A percentile compares a stretch with the other conserved stretches of the same genome.
Conservation (phyloP, 2,329 filamentous ascomycete species). For the Sarocladium brachiariae region DNA sequence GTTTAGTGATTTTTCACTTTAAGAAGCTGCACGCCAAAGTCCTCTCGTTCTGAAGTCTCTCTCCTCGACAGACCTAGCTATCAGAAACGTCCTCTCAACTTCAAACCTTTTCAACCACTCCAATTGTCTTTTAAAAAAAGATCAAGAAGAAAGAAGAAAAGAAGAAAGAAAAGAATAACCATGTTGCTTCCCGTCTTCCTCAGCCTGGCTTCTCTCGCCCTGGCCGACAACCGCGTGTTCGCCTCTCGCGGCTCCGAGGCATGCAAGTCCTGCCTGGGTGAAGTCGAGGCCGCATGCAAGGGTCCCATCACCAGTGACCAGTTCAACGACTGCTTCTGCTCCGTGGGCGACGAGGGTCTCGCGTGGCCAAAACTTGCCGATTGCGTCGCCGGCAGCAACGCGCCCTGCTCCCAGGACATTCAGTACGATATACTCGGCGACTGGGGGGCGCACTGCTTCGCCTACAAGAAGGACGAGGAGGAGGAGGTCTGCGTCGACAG, state of each 20-base stretch:
- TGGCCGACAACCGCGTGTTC: constrained; percentile 9
- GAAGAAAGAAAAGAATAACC: no score
- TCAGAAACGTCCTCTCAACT: no score
- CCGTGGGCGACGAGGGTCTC: constrained; percentile 2
- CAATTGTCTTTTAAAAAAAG: no score
- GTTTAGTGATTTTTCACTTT: no score
- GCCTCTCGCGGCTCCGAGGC: neutral
- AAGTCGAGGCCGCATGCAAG: constrained; percentile 8
- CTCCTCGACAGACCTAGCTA: no score
- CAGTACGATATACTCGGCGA: constrained; percentile 1
- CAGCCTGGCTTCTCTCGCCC: neutral
- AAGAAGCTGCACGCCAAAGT: no score
- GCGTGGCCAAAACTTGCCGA: constrained; percentile 2
- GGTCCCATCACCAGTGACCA: constrained; percentile 10
- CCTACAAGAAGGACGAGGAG: constrained; percentile 8
- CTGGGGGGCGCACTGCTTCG: constrained; percentile 11
- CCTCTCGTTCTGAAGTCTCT: no score
- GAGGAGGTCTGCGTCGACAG: constrained; percentile 10
- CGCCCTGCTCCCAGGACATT: neutral
- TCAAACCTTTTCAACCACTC: no score
- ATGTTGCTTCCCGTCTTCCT: neutral
- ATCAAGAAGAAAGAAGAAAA: no score
- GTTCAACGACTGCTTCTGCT: constrained; percentile 12
- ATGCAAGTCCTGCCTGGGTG: constrained; percentile 5
- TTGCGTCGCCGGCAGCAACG: neutral